A percentile compares a stretch with the other conserved stretches of the same genome.
Conservation (phyloP, 371 early-diverging fungal genomes). For the Mortierella sp. region DNA sequence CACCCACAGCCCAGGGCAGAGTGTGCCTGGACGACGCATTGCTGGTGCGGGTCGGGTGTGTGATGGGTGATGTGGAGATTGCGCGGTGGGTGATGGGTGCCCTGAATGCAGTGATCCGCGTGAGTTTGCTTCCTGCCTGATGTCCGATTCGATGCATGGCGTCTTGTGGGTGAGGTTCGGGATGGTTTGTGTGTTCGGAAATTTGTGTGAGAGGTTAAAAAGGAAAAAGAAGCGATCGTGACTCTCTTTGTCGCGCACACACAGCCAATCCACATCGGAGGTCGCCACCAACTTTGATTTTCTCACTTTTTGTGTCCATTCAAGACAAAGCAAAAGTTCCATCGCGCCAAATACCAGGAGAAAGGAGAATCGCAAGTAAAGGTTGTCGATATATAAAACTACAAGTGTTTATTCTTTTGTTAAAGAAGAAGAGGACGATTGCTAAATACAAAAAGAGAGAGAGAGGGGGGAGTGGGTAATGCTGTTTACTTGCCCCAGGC, state of each 20-base stretch:
- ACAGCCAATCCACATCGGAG: too few species aligned
- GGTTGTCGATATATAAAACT: not conserved
- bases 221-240: not conserved
- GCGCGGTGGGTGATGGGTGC: not conserved
- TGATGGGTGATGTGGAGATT: slow-evolving; percentile 18
- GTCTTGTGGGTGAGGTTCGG: not conserved
- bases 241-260: too few species aligned
- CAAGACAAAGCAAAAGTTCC: too few species aligned
- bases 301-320: too few species aligned
- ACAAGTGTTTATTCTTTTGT: not conserved
- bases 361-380: not conserved
- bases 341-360: not conserved
- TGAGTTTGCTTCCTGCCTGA: slow-evolving; percentile 14
- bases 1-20: slow-evolving; percentile 31
- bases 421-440: not conserved
- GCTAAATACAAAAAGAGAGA: not conserved
- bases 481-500: slow-evolving; percentile 40
- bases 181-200: not conserved
- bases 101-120: slow-evolving; percentile 1
- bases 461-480: not conserved
- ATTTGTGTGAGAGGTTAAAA: not conserved
- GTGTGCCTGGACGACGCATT: slow-evolving; percentile 19
- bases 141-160: slow-evolving; percentile 51
- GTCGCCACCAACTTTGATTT: not conserved
- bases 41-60: not conserved